A percentile compares a stretch with the other conserved stretches of the same genome.
phyloP scores from a whole-genome alignment of 2,329 filamentous ascomycete genomes.

The Fusarium buxicola region DNA sequence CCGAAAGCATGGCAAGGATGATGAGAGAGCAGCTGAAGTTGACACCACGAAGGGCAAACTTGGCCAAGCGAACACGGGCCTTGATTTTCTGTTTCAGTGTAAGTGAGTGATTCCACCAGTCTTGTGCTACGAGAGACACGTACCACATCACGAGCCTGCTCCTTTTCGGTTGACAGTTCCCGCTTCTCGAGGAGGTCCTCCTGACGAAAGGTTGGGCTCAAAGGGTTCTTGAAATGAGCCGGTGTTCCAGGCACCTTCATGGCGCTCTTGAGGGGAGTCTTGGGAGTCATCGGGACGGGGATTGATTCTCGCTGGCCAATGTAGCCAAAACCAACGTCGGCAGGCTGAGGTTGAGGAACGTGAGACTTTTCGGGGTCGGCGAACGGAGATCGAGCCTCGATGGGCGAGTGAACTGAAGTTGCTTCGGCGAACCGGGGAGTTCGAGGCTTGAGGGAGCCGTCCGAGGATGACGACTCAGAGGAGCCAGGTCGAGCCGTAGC shows the following conservation, averaged over 20 bases:
- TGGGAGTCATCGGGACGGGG: constrained; percentile 74
- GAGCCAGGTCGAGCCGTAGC: constrained; percentile 62
- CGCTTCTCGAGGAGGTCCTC: constrained; percentile 88
- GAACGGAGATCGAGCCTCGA: constrained; percentile 72
- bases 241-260: constrained; percentile 88
- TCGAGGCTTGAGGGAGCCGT: constrained; percentile 73
- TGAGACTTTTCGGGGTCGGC: constrained; percentile 68
- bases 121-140: constrained; percentile 52
- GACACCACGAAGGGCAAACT: constrained; percentile 92
- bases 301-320: constrained; percentile 73
- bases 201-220: constrained; percentile 92
- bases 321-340: constrained; percentile 93
- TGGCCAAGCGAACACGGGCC: constrained; percentile 89
- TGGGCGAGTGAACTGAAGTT: constrained; percentile 80
- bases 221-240: constrained; percentile 77
- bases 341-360: constrained; percentile 74
- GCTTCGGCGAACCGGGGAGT: constrained; percentile 85
- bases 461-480: constrained; percentile 63
- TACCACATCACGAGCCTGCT: constrained; percentile 90
- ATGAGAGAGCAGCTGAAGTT: constrained; percentile 98
- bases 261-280: constrained; percentile 87
- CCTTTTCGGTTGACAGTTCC: constrained; percentile 83
- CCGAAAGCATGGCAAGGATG: constrained; percentile 87
- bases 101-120: constrained; percentile 31
- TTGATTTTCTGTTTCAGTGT: constrained; percentile 81